Percentiles rank a stretch among this genome's conserved stretches.
Evolutionary conservation across 164 flowering plant genomes (phyloP).

Genomic region (Santalum album): DNA sequence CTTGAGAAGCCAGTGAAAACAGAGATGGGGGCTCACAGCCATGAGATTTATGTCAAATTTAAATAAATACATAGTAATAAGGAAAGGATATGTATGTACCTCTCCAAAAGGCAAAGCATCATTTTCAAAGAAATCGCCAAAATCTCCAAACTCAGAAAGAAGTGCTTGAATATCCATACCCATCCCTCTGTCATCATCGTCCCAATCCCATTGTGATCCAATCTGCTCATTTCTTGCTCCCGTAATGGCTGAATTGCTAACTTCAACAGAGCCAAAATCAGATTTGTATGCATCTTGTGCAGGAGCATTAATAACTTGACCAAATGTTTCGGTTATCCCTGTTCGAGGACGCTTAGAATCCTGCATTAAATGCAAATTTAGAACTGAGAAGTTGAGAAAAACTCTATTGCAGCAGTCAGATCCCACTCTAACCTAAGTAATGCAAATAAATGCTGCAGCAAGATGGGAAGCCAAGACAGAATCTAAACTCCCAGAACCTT

Average conservation of each 20-base stretch:
- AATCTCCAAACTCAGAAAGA: constrained; percentile 91
- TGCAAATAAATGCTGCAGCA: too few species aligned
- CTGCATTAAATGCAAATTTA: constrained; percentile 22
- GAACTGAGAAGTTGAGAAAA: neutral
- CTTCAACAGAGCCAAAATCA: constrained; percentile 43
- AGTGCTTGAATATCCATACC: constrained; percentile 80
- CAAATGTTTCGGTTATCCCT: constrained; percentile 55
- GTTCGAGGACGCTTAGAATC: constrained; percentile 65
- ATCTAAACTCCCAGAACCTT: too few species aligned
- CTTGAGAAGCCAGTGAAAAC: too few species aligned
- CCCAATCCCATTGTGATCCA: constrained; percentile 77
- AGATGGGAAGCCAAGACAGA: too few species aligned
- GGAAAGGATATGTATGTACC: constrained; percentile 47
- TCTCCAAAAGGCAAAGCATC: constrained; percentile 87
- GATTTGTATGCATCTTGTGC: constrained; percentile 40
- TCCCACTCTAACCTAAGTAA: too few species aligned
- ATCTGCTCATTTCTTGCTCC: constrained; percentile 49
- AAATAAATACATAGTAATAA: neutral
- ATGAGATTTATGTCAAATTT: too few species aligned
- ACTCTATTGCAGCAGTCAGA: too few species aligned
- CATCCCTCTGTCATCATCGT: constrained; percentile 58
- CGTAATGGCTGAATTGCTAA: constrained; percentile 38
- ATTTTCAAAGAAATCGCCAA: constrained; percentile 86
- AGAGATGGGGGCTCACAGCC: too few species aligned
- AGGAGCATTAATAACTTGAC: constrained; percentile 42